Percentiles rank a stretch among this genome's conserved stretches.
These are phyloP conservation scores for Metahyphopichia silvanorum DNA, from an alignment of 805 yeast species.

Conservation along the genomic window DNA sequence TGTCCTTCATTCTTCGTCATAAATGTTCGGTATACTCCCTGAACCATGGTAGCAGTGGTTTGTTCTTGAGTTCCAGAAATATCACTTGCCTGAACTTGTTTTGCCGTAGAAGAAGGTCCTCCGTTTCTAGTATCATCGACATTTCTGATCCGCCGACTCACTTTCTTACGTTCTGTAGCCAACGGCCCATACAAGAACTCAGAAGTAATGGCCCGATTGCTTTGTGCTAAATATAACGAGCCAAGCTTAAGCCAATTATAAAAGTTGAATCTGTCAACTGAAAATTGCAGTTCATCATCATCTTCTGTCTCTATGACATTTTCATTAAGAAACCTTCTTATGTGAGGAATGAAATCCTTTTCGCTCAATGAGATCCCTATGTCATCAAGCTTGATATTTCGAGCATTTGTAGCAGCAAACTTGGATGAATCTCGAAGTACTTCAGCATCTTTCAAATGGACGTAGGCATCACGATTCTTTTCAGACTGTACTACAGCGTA, in stretches of 20 bases:
- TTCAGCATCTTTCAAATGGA: conserved; percentile 54
- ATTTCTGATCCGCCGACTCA: conserved; percentile 28
- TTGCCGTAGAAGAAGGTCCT: conserved; percentile 47
- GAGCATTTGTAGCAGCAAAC: conserved; percentile 61
- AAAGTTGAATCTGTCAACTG: conserved; percentile 34
- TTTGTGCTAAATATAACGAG: conserved; percentile 42
- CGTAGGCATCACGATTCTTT: conserved; percentile 28
- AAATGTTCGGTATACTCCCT: conserved; percentile 46
- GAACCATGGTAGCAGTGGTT: conserved; percentile 65
- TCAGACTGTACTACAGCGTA: conserved; percentile 41
- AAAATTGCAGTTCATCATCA: conserved; percentile 14
- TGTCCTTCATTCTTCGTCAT: conserved; percentile 19
- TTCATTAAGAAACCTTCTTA: conserved; percentile 29
- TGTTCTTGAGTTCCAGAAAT: conserved; percentile 48
- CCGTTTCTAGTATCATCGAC: conserved; percentile 42
- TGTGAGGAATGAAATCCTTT: conserved; percentile 41
- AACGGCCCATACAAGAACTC: conserved; percentile 74
- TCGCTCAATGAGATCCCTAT: conserved; percentile 48
- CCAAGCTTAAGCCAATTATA: conserved; percentile 64
- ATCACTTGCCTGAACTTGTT: conserved; percentile 49
- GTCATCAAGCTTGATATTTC: conserved; percentile 57
- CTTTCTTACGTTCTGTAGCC: conserved; percentile 52
- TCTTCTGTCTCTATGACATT: conserved; percentile 11
- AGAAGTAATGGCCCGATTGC: conserved; percentile 45
- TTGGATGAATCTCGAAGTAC: conserved; percentile 58